Percentiles rank a stretch among this genome's conserved stretches.
These are phyloP conservation scores for Monilinia laxa DNA, from an alignment of 2,329 filamentous ascomycete genomes.

Conservation along the genomic window DNA sequence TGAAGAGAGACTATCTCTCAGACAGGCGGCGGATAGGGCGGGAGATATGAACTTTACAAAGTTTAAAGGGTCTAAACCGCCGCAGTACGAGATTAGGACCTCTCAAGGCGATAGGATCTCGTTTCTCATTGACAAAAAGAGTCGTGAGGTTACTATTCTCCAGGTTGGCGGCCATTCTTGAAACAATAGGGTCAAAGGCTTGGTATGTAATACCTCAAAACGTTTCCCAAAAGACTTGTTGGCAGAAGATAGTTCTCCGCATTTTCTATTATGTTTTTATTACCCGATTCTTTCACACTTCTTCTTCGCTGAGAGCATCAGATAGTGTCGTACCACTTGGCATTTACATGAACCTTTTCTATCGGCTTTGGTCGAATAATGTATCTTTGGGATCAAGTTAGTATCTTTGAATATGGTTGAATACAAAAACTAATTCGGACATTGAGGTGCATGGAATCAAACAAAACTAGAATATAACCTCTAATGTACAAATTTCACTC, in stretches of 20 bases:
- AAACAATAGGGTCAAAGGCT: neutral
- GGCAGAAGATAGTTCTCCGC: neutral
- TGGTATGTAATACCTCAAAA: neutral
- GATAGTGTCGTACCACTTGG: neutral
- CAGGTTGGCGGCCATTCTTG: neutral
- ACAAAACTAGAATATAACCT: neutral
- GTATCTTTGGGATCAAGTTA: neutral
- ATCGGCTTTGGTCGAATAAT: neutral
- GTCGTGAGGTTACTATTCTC: neutral
- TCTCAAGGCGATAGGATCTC: neutral
- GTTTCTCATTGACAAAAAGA: neutral
- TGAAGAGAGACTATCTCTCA: neutral
- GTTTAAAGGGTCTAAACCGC: neutral
- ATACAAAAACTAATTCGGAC: neutral
- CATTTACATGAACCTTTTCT: neutral
- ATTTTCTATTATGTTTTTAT: too few species aligned
- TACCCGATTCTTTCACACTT: neutral
- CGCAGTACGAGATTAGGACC: neutral
- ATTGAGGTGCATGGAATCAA: neutral
- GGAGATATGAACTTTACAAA: neutral
- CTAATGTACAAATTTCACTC: neutral
- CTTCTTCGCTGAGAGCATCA: neutral
- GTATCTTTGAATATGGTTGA: neutral
- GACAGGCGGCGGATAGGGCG: neutral
- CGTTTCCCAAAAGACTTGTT: neutral